Conservation (phyloP, 148 eudicot genomes). For the Persicaria maculosa region DNA sequence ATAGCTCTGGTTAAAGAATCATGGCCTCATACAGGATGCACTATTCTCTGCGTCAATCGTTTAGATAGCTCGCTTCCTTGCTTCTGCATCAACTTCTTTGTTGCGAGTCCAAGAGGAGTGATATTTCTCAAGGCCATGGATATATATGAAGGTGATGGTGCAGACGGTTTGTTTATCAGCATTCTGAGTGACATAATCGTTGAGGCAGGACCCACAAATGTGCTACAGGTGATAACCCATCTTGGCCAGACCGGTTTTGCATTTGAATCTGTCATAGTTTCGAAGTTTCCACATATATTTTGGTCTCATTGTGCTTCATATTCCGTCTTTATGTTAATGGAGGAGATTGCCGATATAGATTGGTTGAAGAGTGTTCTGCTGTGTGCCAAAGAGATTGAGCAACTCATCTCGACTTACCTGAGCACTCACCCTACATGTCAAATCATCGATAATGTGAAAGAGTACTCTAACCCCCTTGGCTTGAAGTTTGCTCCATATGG, state of each 20-base stretch:
- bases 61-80: constrained; percentile 34
- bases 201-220: constrained; percentile 35
- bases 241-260: constrained; percentile 39
- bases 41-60: constrained; percentile 36
- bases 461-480: constrained; percentile 21
- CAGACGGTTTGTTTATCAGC: constrained; percentile 28
- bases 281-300: constrained; percentile 36
- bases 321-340: constrained; percentile 35
- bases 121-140: constrained; percentile 37
- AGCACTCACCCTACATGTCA: constrained; percentile 7
- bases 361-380: constrained; percentile 41
- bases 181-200: constrained; percentile 28
- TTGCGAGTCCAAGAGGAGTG: constrained; percentile 42
- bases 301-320: constrained; percentile 53
- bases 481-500: constrained; percentile 35
- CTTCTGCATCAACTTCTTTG: constrained; percentile 37
- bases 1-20: constrained; percentile 34
- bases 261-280: constrained; percentile 30
- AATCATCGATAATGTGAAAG: constrained; percentile 13
- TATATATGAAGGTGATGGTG: constrained; percentile 33
- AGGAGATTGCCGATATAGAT: constrained; percentile 39
- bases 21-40: constrained; percentile 43
- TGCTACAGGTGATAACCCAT: constrained; percentile 40
- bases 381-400: constrained; percentile 37
- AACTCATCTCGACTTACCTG: constrained; percentile 22